Conservation (phyloP, 2,329 filamentous ascomycete genomes). For the Ceratocystiopsis sp. region DNA sequence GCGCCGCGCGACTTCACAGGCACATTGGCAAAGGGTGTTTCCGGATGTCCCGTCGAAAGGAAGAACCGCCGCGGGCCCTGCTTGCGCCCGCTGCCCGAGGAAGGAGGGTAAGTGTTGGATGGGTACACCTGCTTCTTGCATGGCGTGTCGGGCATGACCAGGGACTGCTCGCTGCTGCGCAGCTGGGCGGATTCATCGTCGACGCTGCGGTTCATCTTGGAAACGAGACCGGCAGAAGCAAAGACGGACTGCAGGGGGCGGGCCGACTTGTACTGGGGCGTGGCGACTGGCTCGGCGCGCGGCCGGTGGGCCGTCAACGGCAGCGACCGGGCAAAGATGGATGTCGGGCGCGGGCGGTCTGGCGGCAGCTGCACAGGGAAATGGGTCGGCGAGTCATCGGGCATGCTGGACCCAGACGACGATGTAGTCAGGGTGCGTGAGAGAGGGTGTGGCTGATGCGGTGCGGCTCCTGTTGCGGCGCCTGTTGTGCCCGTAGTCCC, state of each 20-base stretch:
- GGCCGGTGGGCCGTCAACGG: conserved; percentile 42
- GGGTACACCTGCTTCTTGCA: conserved; percentile 71
- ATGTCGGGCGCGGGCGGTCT: conserved; percentile 30
- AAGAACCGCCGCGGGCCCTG: conserved; percentile 36
- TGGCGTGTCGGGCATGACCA: conserved; percentile 79
- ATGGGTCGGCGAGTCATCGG: conserved; percentile 54
- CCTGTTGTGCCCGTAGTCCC: too few relatives aligned
- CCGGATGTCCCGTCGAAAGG: conserved; percentile 55
- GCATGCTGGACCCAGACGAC: conserved; percentile 62
- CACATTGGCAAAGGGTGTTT: conserved; percentile 60
- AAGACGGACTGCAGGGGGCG: conserved; percentile 71
- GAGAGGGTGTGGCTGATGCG: conserved; percentile 54
- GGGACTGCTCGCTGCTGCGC: conserved; percentile 33
- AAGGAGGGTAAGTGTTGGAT: conserved; percentile 48
- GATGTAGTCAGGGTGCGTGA: conserved; percentile 78
- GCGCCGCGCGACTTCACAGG: conserved; percentile 23
- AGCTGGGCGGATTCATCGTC: conserved; percentile 41
- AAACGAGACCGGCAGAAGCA: conserved; percentile 85
- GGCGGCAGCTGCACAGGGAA: conserved; percentile 33
- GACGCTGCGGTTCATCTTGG: conserved; percentile 76
- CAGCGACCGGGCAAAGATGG: conserved; percentile 58
- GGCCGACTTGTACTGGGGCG: conserved; percentile 60
- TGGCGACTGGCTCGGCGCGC: conserved; percentile 39
- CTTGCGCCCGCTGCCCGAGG: conserved; percentile 41
- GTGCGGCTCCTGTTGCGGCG: too few relatives aligned